Evolutionary conservation across 2,329 filamentous ascomycete species (phyloP).

Genomic region (Beauveria brongniartii): DNA sequence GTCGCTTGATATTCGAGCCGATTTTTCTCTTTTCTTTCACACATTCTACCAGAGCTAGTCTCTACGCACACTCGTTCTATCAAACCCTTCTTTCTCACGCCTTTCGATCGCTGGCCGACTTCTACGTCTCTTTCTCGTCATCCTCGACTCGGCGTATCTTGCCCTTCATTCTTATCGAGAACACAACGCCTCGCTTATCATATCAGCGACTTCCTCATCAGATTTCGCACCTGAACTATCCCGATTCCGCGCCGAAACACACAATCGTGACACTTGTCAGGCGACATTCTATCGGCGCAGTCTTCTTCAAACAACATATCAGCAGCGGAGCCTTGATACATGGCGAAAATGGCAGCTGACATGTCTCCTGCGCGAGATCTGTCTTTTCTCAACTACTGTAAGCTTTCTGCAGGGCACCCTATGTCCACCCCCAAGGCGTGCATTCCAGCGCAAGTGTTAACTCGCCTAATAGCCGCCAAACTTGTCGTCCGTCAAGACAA

Average conservation of each 20-base stretch:
- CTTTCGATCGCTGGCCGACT: conserved; percentile 16
- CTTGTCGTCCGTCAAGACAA: conserved; percentile 32
- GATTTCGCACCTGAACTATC: too few relatives aligned
- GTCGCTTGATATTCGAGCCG: conserved; percentile 21
- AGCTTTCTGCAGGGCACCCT: background rate
- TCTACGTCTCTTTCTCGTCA: background rate
- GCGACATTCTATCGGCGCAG: background rate
- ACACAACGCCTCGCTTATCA: too few relatives aligned
- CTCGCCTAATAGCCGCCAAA: conserved; percentile 9
- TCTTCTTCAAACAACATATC: background rate
- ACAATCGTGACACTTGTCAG: background rate
- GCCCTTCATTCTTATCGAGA: background rate
- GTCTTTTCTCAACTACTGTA: conserved; percentile 9
- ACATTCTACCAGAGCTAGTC: conserved; percentile 34
- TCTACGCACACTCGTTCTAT: conserved; percentile 37
- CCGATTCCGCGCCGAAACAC: background rate
- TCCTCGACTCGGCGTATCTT: background rate
- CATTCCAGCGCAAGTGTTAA: background rate
- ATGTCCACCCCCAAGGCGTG: background rate
- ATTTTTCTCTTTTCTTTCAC: conserved; percentile 19
- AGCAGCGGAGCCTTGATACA: background rate
- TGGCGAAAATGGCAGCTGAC: background rate
- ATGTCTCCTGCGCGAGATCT: background rate
- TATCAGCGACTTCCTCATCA: too few relatives aligned
- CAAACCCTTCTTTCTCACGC: conserved; percentile 14